Conservation (phyloP, 2,329 filamentous ascomycete species). For the Davidsoniella eucalypti region DNA sequence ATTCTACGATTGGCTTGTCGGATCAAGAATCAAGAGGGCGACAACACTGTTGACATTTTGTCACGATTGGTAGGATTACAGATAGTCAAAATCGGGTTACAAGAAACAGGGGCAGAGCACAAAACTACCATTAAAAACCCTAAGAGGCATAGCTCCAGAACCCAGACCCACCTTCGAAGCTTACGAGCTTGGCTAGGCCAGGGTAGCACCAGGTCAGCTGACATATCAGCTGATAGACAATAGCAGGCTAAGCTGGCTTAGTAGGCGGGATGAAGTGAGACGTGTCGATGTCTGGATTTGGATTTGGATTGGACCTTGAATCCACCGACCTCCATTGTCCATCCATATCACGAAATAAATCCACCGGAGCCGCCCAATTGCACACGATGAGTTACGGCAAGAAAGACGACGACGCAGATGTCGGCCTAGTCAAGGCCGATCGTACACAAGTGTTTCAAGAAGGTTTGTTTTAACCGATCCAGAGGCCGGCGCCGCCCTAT, state of each 20-base stretch:
- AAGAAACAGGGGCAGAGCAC: no score
- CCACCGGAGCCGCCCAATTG: slow-evolving; percentile 16
- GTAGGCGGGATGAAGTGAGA: slow-evolving; percentile 7
- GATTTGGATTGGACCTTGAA: slow-evolving; percentile 6
- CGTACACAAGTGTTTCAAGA: slow-evolving; percentile 97
- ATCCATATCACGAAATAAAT: slow-evolving; percentile 1
- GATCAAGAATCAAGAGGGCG: no score
- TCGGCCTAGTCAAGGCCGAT: slow-evolving; percentile 89
- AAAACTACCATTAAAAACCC: not conserved
- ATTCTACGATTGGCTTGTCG: no score
- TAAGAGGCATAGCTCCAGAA: not conserved
- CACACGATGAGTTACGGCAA: slow-evolving; percentile 88
- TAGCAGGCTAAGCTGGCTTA: not conserved
- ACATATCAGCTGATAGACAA: not conserved
- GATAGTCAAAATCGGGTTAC: no score
- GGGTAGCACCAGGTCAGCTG: not conserved
- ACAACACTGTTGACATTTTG: no score
- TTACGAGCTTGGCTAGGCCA: not conserved
- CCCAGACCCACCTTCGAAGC: not conserved
- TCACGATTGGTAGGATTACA: no score
- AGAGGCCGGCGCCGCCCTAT: slow-evolving; percentile 16
- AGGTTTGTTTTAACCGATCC: slow-evolving; percentile 40
- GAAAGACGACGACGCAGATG: slow-evolving; percentile 96
- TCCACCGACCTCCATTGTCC: slow-evolving; percentile 1
- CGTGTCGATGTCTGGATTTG: slow-evolving; percentile 12